Base-by-base conservation (phyloP, 2,329 filamentous ascomycete genomes). In the Sclerotinia minor region DNA sequence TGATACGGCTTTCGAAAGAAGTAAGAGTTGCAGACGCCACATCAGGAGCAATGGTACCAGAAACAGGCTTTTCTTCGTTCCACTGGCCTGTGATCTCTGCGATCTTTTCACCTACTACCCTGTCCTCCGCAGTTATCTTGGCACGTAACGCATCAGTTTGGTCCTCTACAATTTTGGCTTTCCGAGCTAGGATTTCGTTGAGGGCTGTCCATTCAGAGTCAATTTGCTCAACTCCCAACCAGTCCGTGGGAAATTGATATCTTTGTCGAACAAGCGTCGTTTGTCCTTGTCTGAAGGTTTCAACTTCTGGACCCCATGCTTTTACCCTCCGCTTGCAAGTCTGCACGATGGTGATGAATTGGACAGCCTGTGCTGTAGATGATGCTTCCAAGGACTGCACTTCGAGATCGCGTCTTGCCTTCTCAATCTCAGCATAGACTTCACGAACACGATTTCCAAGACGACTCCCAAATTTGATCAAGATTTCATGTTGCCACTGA, bases 341-440 rank as follows among this genome's bases (percentile, higher is more conserved):
- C 80, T 99, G 95, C 6, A 99, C 95, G 65, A 94, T 94, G 0
- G 96, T 99, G 77, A 99, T 99, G 80, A 99, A 99, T 49, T 95
- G 92, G 5, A 99, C 96, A 32, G 96, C 95, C 77, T 98, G 94
- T 0, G 94, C 94, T 5, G 95, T 99, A 1, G 95, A 98, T 5
- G 92, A 94, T 26, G 94, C 92, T 78, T 98, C 94, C 54, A 98
- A 86, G 35, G 92, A 94, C 77, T 97, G 94, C 47, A 90, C 87
- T 79, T 99, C 96, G 17, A 99, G 85, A 73, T 97, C 92, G 73
- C 91, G 90, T 32, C 94, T 88, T 13, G 94, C 92, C 79, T 93
- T 93, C 75, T 96, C 92, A 69, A 99, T 91, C 71, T 98, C 94
- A 17, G 91, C 89, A 74, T 95, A 93, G 5, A 97, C 90, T 75